Evolutionary conservation across 75 land plant species (phyloP), one percentile per base, ranked within the genome.

Genomic region (Pinus taeda): DNA sequence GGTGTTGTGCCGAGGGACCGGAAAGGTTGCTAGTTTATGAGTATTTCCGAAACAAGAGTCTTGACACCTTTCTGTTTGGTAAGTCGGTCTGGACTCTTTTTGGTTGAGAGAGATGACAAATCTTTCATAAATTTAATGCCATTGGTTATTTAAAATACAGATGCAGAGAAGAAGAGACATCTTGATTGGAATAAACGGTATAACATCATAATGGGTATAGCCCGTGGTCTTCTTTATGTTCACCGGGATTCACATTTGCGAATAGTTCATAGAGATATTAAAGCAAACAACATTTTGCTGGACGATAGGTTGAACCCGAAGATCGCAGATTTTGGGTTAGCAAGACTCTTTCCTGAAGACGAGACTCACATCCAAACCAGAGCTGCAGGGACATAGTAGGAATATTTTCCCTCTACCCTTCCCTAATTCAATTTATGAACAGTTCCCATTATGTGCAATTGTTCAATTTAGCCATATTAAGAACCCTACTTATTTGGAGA

Each of bases 181-280:
- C 17, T 74, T 4, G 72, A 78, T 60, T 85, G 86, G 86, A 56
- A 39, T 29, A 66, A 66, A 13, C 76, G 86, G 6, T 83, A 76
- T 74, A 83, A 82, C 53, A 78, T 82, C 3, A 80, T 83, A 49
- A 36, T 82, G 3, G 86, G 86, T 39, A 71, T 82, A 13, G 85
- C 86, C 20, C 71, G 76, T 29, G 86, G 86, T 14, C 75, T 85
- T 58, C 77, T 64, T 15, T 85, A 85, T 49, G 57, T 85, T 9
- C 86, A 85, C 60, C 75, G 73, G 45, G 57, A 74, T 26, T 85
- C 84, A 18, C 85, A 73, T 21, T 15, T 76, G 42, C 79, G 80
- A 57, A 85, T 85, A 13, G 82, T 85, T 39, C 86, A 85, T 70
- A 73, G 86, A 37, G 86, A 85, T 70, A 85, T 85, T 57, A 85